Conservation (phyloP, 2,329 filamentous ascomycete genomes). For the Stemphylium beticola region DNA sequence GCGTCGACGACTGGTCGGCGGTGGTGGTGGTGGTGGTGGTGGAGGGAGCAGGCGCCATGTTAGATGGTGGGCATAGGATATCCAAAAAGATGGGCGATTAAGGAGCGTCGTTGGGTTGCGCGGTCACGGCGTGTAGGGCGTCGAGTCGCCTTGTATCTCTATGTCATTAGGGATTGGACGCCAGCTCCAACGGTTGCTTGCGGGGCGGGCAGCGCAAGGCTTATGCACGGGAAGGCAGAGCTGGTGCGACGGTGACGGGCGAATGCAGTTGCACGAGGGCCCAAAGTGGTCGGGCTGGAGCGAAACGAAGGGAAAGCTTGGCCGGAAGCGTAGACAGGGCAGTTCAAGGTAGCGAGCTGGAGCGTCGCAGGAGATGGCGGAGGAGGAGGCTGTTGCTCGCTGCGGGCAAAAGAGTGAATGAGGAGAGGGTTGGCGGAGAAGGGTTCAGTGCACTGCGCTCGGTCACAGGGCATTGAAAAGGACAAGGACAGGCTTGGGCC, state of each 20-base stretch:
- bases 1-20: constrained; percentile 55
- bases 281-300: constrained; percentile 15
- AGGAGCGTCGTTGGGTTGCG: constrained; percentile 31
- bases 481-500: constrained; percentile 9
- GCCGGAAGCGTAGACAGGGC: constrained; percentile 25
- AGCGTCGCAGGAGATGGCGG: background rate
- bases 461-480: constrained; percentile 17
- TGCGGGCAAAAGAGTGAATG: too few relatives aligned
- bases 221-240: constrained; percentile 24
- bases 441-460: constrained; percentile 14
- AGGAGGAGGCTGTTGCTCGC: too few relatives aligned
- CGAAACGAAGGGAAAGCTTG: constrained; percentile 20
- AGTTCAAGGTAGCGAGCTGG: background rate
- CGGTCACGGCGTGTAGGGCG: constrained; percentile 32
- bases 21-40: constrained; percentile 48
- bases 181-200: constrained; percentile 39
- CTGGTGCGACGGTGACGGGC: constrained; percentile 37
- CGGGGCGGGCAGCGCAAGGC: constrained; percentile 29
- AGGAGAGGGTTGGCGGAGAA: constrained; percentile 11
- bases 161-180: constrained; percentile 47
- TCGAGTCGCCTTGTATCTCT: constrained; percentile 33
- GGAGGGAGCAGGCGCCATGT: constrained; percentile 48
- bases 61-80: constrained; percentile 36
- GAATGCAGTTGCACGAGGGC: constrained; percentile 34
- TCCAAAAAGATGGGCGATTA: constrained; percentile 34